Evolutionary conservation across 2,329 filamentous ascomycete species (phyloP).

Genomic region (Pseudogymnoascus sp.): DNA sequence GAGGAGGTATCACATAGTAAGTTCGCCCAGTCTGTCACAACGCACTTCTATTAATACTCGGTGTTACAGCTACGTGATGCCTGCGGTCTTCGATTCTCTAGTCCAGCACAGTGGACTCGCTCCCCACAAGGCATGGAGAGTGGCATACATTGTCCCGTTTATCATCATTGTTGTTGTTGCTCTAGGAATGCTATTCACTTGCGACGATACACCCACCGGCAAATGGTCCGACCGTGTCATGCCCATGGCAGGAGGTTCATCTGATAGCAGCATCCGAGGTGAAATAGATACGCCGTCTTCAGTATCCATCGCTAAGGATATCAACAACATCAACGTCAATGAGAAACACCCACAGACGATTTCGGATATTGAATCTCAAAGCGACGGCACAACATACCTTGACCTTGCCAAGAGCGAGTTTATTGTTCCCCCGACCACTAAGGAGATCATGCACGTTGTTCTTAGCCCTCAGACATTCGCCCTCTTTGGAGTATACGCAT

Average conservation of each 20-base stretch:
- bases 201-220: conserved; percentile 75
- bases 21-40: conserved; percentile 56
- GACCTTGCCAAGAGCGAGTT: conserved; percentile 46
- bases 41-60: neutral
- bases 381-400: conserved; percentile 39
- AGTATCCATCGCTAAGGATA: conserved; percentile 36
- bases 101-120: conserved; percentile 50
- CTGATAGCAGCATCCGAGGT: conserved; percentile 21
- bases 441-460: conserved; percentile 38
- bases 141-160: conserved; percentile 77
- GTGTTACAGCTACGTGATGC: conserved; percentile 54
- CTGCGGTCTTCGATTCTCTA: conserved; percentile 75
- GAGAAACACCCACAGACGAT: conserved; percentile 29
- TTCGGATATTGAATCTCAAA: conserved; percentile 31
- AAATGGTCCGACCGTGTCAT: conserved; percentile 66
- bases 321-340: conserved; percentile 1
- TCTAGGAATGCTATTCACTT: conserved; percentile 61
- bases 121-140: conserved; percentile 68
- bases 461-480: conserved; percentile 48
- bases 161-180: conserved; percentile 62
- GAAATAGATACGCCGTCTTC: conserved; percentile 42
- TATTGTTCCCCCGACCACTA: conserved; percentile 48
- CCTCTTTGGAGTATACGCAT: conserved; percentile 50
- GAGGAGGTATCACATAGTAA: conserved; percentile 87
- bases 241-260: conserved; percentile 25